phyloP scores from a whole-genome alignment of 2,329 filamentous ascomycete species.

The Talaromyces pinophilus region DNA sequence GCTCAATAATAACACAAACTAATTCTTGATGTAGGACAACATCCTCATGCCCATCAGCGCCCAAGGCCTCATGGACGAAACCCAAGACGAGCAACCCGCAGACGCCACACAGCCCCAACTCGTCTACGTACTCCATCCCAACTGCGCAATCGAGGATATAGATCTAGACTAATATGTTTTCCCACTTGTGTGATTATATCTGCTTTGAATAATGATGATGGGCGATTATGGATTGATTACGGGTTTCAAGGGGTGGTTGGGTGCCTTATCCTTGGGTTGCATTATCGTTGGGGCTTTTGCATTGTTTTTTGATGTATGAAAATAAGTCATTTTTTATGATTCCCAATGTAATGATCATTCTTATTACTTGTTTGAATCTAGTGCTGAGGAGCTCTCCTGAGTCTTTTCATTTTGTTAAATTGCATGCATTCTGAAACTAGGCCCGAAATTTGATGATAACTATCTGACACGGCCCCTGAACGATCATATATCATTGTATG shows the following conservation, averaged over 20 bases:
- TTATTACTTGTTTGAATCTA: background rate
- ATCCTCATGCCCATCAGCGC: slow-evolving; percentile 67
- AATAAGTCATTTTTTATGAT: slow-evolving; percentile 13
- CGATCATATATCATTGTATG: background rate
- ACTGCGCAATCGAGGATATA: slow-evolving; percentile 74
- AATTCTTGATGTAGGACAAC: slow-evolving; percentile 52
- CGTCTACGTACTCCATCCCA: slow-evolving; percentile 90
- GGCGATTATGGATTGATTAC: background rate
- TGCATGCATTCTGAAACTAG: background rate
- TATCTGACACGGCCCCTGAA: background rate
- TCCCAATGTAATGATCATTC: background rate
- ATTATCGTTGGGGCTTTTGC: background rate
- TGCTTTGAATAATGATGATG: slow-evolving; percentile 1
- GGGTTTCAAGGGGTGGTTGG: background rate
- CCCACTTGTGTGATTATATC: background rate
- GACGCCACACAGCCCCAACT: slow-evolving; percentile 49
- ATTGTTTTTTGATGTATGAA: background rate
- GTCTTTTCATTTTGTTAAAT: background rate
- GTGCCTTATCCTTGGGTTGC: background rate
- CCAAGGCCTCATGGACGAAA: slow-evolving; percentile 80
- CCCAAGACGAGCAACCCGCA: slow-evolving; percentile 56
- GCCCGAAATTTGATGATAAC: background rate
- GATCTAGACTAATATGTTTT: slow-evolving; percentile 17
- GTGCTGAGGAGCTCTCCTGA: background rate
- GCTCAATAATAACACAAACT: slow-evolving; percentile 17